phyloP scores from a whole-genome alignment of 768 basidiomycete genomes.

The Termitomyces sp. region DNA sequence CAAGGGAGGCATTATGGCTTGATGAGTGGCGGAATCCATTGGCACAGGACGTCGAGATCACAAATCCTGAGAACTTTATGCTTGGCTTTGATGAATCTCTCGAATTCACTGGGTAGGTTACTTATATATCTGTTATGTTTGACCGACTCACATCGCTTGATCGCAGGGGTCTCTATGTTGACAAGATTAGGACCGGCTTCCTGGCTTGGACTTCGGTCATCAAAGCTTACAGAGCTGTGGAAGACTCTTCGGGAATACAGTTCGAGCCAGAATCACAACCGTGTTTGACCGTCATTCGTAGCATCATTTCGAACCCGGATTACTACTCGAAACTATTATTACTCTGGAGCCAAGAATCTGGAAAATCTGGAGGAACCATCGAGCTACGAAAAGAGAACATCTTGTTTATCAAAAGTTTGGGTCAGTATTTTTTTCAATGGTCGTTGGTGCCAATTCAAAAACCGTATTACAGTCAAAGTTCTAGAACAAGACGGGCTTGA shows the following conservation, averaged over 20 bases:
- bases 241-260: constrained; percentile 32
- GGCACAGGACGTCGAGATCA: constrained; percentile 40
- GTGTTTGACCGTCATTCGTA: constrained; percentile 49
- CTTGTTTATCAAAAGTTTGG: constrained; percentile 37
- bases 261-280: constrained; percentile 58
- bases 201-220: constrained; percentile 65
- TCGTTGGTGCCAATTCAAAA: constrained; percentile 3
- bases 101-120: constrained; percentile 31
- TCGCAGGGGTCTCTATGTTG: constrained; percentile 50
- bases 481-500: constrained; percentile 54
- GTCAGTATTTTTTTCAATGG: constrained; percentile 19
- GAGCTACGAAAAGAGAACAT: constrained; percentile 56
- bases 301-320: constrained; percentile 39
- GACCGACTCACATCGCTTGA: constrained; percentile 8
- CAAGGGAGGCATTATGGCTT: constrained; percentile 66
- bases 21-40: constrained; percentile 71
- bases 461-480: constrained; percentile 53
- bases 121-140: background rate
- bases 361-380: constrained; percentile 44
- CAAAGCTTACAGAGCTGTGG: constrained; percentile 52
- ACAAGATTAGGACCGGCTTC: constrained; percentile 79
- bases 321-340: constrained; percentile 61
- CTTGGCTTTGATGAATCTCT: constrained; percentile 41
- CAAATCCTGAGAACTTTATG: constrained; percentile 49
- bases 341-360: constrained; percentile 83